These are phyloP conservation scores for Boletellus ananas DNA, from an alignment of 768 basidiomycete genomes.

Conservation along the genomic window DNA sequence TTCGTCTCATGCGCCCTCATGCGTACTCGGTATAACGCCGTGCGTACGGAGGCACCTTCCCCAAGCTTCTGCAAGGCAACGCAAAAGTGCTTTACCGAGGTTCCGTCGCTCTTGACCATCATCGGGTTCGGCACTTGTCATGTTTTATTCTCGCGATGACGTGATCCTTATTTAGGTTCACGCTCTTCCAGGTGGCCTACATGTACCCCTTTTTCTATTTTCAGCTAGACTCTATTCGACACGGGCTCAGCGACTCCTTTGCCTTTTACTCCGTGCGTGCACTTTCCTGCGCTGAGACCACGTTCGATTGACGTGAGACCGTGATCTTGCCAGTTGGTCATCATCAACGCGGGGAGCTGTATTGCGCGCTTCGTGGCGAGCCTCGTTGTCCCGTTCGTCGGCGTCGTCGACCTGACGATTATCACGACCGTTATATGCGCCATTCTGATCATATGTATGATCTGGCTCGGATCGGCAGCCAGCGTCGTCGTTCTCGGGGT, in stretches of 20 bases:
- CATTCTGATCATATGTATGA: constrained; percentile 37
- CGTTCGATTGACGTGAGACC: neutral
- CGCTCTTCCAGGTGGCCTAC: constrained; percentile 35
- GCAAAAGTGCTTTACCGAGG: constrained; percentile 21
- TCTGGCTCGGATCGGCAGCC: constrained; percentile 37
- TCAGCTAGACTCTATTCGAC: constrained; percentile 51
- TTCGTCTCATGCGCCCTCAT: constrained; percentile 37
- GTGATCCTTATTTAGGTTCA: constrained; percentile 11
- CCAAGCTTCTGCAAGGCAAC: constrained; percentile 15
- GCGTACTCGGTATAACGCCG: constrained; percentile 28
- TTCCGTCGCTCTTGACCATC: constrained; percentile 24
- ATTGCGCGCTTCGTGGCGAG: constrained; percentile 46
- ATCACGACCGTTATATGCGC: constrained; percentile 32
- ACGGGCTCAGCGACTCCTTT: constrained; percentile 41
- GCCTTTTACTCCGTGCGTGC: constrained; percentile 51
- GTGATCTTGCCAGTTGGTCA: constrained; percentile 37
- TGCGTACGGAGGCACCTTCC: neutral
- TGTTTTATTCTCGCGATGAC: neutral
- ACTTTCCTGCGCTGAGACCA: neutral
- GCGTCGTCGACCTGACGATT: constrained; percentile 43
- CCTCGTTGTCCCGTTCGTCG: constrained; percentile 36
- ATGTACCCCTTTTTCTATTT: constrained; percentile 57
- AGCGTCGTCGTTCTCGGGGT: constrained; percentile 41
- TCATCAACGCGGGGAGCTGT: constrained; percentile 49
- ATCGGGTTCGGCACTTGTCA: constrained; percentile 14